Base-by-base conservation (phyloP, 257 asterid genomes). In the Solanum piurae region DNA sequence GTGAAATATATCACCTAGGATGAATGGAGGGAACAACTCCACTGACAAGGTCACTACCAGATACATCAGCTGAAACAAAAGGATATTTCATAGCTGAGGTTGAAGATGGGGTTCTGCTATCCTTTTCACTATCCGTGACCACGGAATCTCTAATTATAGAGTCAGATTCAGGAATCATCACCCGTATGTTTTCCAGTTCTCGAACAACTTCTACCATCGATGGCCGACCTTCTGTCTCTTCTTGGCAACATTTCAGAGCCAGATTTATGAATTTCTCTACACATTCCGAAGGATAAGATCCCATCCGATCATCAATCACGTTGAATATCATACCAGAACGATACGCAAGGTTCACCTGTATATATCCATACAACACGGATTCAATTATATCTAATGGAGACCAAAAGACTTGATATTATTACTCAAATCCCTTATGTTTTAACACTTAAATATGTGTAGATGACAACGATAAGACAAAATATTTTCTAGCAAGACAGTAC, bases 191-290 rank as follows among this genome's bases (percentile, higher is more conserved):
- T 38, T 95, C 98, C 2, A 94, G 92, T 88, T 93, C 98, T 86
- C 98, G 88, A n/a, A 94, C 94, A 33, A 94, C 98, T 86, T 90
- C 92, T 16, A 94, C 89, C 98, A 94, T 93, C 14, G 95, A 89
- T 49, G 98, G 98, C 33, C 98, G 93, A 29, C 87, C 88, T 5
- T 90, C 91, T 8, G 98, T 93, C 83, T 93, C 93, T 1, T 95
- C 95, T 87, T 88, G 91, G 92, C 98, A 95, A 84, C 98, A 95
- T 80, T 87, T 94, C 20, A 95, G 95, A 46, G 98, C 96, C 52
- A 95, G 92, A 82, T 84, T 91, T 74, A 94, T 3, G 66, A 95
- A 94, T 90, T 94, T 95, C 69, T 91, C 93, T 73, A 94, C 95
- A 27, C 95, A 93, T 58, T 94, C 95, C 0, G 93, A 90, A 77